These are phyloP conservation scores for Durotheca rogersii DNA, from an alignment of 495 filamentous ascomycete genomes.

Conservation along the genomic window DNA sequence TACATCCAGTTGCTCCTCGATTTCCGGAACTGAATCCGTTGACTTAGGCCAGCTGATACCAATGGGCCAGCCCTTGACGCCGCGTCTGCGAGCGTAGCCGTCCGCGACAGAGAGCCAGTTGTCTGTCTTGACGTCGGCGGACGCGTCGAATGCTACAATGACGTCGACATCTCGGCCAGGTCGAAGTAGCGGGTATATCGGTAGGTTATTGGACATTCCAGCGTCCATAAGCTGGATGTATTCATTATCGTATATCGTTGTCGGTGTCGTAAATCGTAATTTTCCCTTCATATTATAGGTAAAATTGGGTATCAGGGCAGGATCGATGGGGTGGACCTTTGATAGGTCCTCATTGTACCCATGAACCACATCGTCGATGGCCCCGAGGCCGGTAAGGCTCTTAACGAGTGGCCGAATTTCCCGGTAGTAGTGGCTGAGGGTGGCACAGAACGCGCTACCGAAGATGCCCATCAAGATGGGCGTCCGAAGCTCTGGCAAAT, in stretches of 20 bases:
- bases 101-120: constrained; percentile 94
- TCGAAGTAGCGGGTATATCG: constrained; percentile 88
- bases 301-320: constrained; percentile 85
- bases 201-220: constrained; percentile 96
- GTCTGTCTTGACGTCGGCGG: constrained; percentile 77
- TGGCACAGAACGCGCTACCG: constrained; percentile 94
- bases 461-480: constrained; percentile 87
- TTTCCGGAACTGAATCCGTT: constrained; percentile 52
- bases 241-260: constrained; percentile 65
- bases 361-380: constrained; percentile 83
- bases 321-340: constrained; percentile 87
- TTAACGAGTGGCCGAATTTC: constrained; percentile 80
- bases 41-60: constrained; percentile 84
- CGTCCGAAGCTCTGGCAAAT: constrained; percentile 77
- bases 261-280: constrained; percentile 71
- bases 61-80: constrained; percentile 89
- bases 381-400: constrained; percentile 68
- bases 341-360: constrained; percentile 77
- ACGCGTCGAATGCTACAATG: constrained; percentile 85
- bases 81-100: constrained; percentile 84
- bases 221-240: constrained; percentile 93
- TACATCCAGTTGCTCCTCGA: constrained; percentile 64
- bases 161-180: constrained; percentile 87
- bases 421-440: constrained; percentile 91
- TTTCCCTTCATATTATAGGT: constrained; percentile 73